Base-by-base conservation (phyloP, 148 eudicot species). In the Fagopyrum homotropicum region DNA sequence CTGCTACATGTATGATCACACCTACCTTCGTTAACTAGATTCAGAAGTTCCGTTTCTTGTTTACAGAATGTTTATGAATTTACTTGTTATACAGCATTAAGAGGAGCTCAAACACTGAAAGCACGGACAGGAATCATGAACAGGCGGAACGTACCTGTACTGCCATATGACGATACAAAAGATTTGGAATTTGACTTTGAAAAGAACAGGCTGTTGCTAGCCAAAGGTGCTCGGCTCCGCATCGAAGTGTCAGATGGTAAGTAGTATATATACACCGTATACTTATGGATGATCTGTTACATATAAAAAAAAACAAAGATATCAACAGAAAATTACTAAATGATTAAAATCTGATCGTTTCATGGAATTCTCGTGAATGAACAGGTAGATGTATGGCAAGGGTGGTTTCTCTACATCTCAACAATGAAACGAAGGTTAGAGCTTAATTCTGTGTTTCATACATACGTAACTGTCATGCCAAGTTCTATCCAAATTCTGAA, bases 71-170 rank as follows among this genome's bases (percentile, higher is more conserved):
- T 46, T 44, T 17, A 71, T 46, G 30, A 9, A 4, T n/a, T 47
- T 71, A 4, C 4, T 26, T 26, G 35, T 9, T 63, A 35, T 69
- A 29, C 76, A 95, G 98, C 98, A 63, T 73, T 95, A 80, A 84
- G 88, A 81, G 98, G 98, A 79, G 97, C 97, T 12, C 83, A 87
- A 12, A 86, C 98, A n/a, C 89, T 95, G 12, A 92, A 95, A 80
- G 92, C 88, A 79, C 84, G 98, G 82, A 68, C 85, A 30, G 89
- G 88, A 51, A 80, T 81, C 86, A 90, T 83, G 77, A 90, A 82
- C 51, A 88, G 79, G 81, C 77, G 87, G 52, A 77, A 85, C 30
- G 75, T 76, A 2, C 89, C 93, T 5, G 84, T 95, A 75, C 77
- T 92, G 59, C 96, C 97, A 9, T 82, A 90, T 9, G 91, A 90